Conservation (phyloP, 2,329 filamentous ascomycete species). For the Diplodia intermedia region DNA sequence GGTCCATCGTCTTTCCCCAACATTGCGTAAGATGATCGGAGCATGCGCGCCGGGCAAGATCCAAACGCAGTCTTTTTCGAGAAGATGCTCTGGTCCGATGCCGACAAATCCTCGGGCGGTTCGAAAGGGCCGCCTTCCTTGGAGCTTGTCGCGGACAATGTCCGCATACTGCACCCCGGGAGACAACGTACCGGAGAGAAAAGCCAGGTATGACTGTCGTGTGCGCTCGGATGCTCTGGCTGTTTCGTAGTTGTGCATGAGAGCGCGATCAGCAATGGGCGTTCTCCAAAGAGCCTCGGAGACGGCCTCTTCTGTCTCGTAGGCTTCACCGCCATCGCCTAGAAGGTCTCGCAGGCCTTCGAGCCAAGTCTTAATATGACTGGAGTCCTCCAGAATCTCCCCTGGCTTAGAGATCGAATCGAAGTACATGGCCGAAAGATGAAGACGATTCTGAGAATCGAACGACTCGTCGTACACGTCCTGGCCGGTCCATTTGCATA, state of each 20-base stretch:
- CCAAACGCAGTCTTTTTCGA: neutral
- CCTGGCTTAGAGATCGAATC: neutral
- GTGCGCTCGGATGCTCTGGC: neutral
- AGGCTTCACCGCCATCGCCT: neutral
- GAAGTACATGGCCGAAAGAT: neutral
- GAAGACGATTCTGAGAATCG: neutral
- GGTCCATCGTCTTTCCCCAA: neutral
- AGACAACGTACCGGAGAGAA: neutral
- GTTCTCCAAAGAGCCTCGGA: neutral
- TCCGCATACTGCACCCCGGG: neutral
- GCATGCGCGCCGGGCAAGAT: neutral
- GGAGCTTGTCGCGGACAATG: conserved; percentile 3
- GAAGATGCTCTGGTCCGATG: neutral
- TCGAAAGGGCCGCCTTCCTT: neutral
- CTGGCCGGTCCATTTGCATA: neutral
- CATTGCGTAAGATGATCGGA: neutral
- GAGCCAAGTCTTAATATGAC: neutral
- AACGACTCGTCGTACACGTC: neutral
- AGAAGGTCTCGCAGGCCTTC: neutral
- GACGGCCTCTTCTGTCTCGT: neutral
- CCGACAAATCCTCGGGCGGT: neutral
- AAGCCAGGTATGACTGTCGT: neutral
- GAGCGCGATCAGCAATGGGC: neutral
- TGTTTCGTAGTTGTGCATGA: conserved; percentile 7
- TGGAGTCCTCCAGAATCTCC: accelerated